Percentiles rank a stretch among this genome's conserved stretches.
These are phyloP conservation scores for Kalmusia sp. DNA, from an alignment of 2,329 filamentous ascomycete species.

Conservation along the genomic window DNA sequence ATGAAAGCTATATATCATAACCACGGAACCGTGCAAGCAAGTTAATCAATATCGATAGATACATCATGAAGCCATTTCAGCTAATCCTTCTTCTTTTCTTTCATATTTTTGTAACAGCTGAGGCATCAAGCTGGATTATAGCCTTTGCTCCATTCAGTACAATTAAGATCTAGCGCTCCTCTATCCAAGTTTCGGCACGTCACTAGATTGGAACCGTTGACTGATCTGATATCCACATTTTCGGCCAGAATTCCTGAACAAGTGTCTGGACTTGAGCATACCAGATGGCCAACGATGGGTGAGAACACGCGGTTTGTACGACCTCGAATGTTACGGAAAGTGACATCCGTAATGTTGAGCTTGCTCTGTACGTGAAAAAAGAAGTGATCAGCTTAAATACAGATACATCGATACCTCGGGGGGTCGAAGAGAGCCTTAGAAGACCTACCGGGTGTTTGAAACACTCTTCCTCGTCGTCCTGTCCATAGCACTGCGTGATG, in stretches of 20 bases:
- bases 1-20: too few species aligned
- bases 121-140: neutral
- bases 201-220: slow-evolving; percentile 20
- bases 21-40: too few species aligned
- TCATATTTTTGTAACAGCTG: too few species aligned
- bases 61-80: too few species aligned
- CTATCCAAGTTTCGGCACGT: slow-evolving; percentile 22
- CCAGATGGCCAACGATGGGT: slow-evolving; percentile 51
- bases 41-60: too few species aligned
- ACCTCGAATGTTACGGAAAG: slow-evolving; percentile 64
- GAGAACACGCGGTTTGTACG: slow-evolving; percentile 56
- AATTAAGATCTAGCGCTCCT: slow-evolving; percentile 13
- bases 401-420: neutral
- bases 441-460: slow-evolving; percentile 49
- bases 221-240: slow-evolving; percentile 21
- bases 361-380: too few species aligned
- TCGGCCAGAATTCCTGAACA: slow-evolving; percentile 19
- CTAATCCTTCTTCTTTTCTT: neutral
- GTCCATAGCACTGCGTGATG: slow-evolving; percentile 69
- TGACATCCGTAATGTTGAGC: slow-evolving; percentile 62
- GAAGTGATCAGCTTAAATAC: slow-evolving; percentile 35
- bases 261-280: slow-evolving; percentile 49
- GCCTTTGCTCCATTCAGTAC: slow-evolving; percentile 12
- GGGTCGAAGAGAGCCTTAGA: slow-evolving; percentile 5
- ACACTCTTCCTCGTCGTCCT: slow-evolving; percentile 67